Percentiles rank a stretch among this genome's conserved stretches.
phyloP scores from a whole-genome alignment of 805 yeast genomes.

The Teunomyces pallodes region DNA sequence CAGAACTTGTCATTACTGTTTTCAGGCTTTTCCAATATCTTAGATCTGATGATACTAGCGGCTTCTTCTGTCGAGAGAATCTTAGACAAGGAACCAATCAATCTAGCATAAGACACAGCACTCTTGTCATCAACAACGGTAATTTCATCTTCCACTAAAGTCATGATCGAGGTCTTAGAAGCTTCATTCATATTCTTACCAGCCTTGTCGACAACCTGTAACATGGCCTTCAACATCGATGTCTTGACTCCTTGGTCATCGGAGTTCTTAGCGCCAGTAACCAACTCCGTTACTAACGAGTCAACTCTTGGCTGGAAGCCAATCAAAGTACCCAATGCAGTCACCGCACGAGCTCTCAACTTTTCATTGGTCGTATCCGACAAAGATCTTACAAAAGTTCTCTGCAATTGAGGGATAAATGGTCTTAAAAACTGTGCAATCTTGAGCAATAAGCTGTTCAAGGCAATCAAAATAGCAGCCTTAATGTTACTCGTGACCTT shows the following conservation, averaged over 20 bases:
- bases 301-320: slow-evolving; percentile 91
- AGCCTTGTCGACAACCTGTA: slow-evolving; percentile 77
- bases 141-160: slow-evolving; percentile 72
- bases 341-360: slow-evolving; percentile 81
- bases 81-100: slow-evolving; percentile 74
- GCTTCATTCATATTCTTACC: slow-evolving; percentile 75
- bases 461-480: slow-evolving; percentile 86
- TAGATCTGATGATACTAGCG: slow-evolving; percentile 51
- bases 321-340: slow-evolving; percentile 83
- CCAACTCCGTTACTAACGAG: slow-evolving; percentile 82
- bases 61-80: slow-evolving; percentile 67
- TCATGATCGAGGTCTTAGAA: slow-evolving; percentile 65
- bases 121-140: slow-evolving; percentile 50
- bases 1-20: slow-evolving; percentile 53
- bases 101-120: slow-evolving; percentile 73
- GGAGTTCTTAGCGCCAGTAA: slow-evolving; percentile 67
- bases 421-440: slow-evolving; percentile 92
- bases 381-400: slow-evolving; percentile 91
- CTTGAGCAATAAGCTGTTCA: slow-evolving; percentile 72
- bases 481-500: slow-evolving; percentile 88
- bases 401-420: slow-evolving; percentile 93
- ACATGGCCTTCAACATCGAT: slow-evolving; percentile 80
- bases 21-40: slow-evolving; percentile 50
- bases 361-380: slow-evolving; percentile 73
- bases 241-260: slow-evolving; percentile 72